Percentiles rank a stretch among this genome's conserved stretches.
These are phyloP conservation scores for Pleurotus eryngii DNA, from an alignment of 768 basidiomycete species.

Conservation along the genomic window DNA sequence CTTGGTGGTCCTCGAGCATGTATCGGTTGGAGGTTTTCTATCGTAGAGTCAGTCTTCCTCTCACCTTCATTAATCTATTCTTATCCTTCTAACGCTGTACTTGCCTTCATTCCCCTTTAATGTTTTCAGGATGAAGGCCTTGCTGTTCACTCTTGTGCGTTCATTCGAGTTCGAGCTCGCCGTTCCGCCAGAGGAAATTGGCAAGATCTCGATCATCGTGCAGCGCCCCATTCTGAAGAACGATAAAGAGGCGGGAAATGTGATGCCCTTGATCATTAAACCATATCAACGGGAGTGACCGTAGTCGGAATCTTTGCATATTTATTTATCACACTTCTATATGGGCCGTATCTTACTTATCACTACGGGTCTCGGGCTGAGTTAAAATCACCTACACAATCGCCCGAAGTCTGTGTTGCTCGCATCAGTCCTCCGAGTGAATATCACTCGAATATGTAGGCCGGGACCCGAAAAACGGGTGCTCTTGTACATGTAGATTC, in stretches of 20 bases:
- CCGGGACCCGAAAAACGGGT: too few relatives aligned
- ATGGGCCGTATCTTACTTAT: too few relatives aligned
- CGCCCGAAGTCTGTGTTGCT: too few relatives aligned
- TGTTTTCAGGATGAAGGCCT: conserved; percentile 31
- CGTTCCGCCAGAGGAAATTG: conserved; percentile 26
- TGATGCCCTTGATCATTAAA: conserved; percentile 1
- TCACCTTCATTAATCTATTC: not conserved
- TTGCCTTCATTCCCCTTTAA: not conserved
- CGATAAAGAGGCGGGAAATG: conserved; percentile 1
- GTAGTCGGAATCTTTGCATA: too few relatives aligned
- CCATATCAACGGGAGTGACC: not conserved
- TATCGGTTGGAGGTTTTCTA: conserved; percentile 64
- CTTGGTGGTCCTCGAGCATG: conserved; percentile 63
- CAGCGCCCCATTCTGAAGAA: not conserved
- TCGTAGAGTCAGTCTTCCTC: conserved; percentile 45
- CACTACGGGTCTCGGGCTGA: too few relatives aligned
- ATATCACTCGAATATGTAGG: too few relatives aligned
- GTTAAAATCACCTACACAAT: too few relatives aligned
- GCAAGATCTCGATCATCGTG: conserved; percentile 1
- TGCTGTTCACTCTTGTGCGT: conserved; percentile 38
- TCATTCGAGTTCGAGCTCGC: conserved; percentile 50
- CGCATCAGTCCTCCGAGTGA: too few relatives aligned
- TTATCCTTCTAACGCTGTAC: not conserved
- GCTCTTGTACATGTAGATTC: too few relatives aligned
- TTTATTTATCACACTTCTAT: too few relatives aligned